These are phyloP conservation scores for Dissophora globulifera DNA, from an alignment of 192 early-diverging fungal genomes.

Conservation along the genomic window DNA sequence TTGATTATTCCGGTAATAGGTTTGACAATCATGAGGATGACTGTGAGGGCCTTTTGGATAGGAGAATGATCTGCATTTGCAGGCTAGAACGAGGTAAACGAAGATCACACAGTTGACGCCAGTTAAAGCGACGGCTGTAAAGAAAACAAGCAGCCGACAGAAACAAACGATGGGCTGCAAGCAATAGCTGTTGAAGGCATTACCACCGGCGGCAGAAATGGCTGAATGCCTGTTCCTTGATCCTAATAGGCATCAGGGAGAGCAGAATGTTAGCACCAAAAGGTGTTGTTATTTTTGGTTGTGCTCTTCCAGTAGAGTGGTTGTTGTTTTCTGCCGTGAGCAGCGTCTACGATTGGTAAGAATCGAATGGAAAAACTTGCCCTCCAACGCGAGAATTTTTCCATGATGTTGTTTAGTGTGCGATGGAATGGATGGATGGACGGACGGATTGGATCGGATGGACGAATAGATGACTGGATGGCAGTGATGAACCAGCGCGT, in stretches of 20 bases:
- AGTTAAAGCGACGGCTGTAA: too few relatives aligned
- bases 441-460: background rate
- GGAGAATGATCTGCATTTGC: slow-evolving; percentile 57
- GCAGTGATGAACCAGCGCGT: too few relatives aligned
- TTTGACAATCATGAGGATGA: slow-evolving; percentile 56
- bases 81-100: slow-evolving; percentile 42
- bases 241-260: slow-evolving; percentile 56
- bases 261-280: background rate
- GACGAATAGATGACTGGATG: too few relatives aligned
- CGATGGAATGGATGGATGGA: background rate
- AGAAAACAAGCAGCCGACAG: too few relatives aligned
- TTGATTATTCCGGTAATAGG: slow-evolving; percentile 59
- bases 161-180: too few relatives aligned
- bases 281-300: too few relatives aligned
- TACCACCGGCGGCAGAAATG: slow-evolving; percentile 84
- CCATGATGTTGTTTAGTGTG: slow-evolving; percentile 63
- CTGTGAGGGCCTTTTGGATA: slow-evolving; percentile 32
- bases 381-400: slow-evolving; percentile 91
- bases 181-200: too few relatives aligned
- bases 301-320: too few relatives aligned
- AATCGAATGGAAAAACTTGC: slow-evolving; percentile 49
- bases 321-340: too few relatives aligned
- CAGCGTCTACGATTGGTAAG: too few relatives aligned
- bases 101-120: background rate
- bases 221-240: slow-evolving; percentile 89